Percentiles rank a stretch among this genome's conserved stretches.
These are phyloP conservation scores for Aureococcus anophagefferens DNA, from an alignment of 108 stramenopile genomes.

Conservation along the genomic window DNA sequence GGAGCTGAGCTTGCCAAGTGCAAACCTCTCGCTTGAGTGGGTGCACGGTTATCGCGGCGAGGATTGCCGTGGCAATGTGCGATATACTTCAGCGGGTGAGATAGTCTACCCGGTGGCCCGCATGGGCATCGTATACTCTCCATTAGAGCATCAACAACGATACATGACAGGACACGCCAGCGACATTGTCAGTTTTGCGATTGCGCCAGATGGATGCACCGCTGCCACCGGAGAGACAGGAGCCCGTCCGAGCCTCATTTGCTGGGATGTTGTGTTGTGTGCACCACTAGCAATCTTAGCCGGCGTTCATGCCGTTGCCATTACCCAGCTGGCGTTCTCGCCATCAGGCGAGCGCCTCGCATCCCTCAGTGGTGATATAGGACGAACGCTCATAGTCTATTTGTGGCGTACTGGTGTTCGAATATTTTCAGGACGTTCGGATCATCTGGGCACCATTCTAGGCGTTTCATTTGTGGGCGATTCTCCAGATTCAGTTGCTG, in stretches of 20 bases:
- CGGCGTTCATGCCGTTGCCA: slow-evolving; percentile 36
- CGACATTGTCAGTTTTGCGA: slow-evolving; percentile 34
- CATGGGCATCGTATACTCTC: slow-evolving; percentile 31
- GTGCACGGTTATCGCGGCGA: slow-evolving; percentile 35
- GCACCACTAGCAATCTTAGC: slow-evolving; percentile 20
- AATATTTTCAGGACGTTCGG: slow-evolving; percentile 6
- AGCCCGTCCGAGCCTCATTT: slow-evolving; percentile 19
- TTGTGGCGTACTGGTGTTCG: slow-evolving; percentile 32
- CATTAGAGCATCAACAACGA: slow-evolving; percentile 27
- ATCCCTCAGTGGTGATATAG: too few relatives aligned
- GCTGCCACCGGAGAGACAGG: slow-evolving; percentile 48
- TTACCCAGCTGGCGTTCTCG: slow-evolving; percentile 38
- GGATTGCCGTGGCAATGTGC: slow-evolving; percentile 33
- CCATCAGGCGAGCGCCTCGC: slow-evolving; percentile 32
- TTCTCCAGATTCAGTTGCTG: not conserved
- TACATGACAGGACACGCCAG: slow-evolving; percentile 42
- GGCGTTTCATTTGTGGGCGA: not conserved
- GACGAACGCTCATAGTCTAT: slow-evolving; percentile 27
- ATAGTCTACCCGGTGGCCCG: slow-evolving; percentile 21
- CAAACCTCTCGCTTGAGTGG: slow-evolving; percentile 10
- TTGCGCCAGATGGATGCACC: slow-evolving; percentile 32
- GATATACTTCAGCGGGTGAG: slow-evolving; percentile 32
- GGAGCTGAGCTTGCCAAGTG: not conserved
- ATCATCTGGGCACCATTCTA: not conserved
- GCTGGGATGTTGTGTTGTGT: slow-evolving; percentile 36